Evolutionary conservation across 257 asterid species (phyloP), one percentile per base, ranked within the genome.

Genomic region (Phtheirospermum japonicum): DNA sequence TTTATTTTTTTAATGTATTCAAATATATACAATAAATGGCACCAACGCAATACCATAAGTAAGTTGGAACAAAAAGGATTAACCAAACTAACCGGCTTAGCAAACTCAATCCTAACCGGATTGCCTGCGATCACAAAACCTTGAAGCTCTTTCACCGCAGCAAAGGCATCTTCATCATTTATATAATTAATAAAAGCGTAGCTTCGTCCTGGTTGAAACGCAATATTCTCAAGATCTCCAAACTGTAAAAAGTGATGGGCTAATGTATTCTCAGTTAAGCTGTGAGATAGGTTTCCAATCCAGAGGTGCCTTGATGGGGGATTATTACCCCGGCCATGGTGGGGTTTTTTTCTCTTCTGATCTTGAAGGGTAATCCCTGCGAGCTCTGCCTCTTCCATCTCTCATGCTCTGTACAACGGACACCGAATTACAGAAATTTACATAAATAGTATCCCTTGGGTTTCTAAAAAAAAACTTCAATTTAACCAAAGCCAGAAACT

Each of bases 21-120:
- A 60, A 68, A 59, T 34, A 63, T 65, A 71, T 66, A 66, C 73
- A 68, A 71, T 70, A 76, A 73, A 68, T 17, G 33, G 63, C 71
- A 70, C 58, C 67, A 72, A 75, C 46, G 60, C 46, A 51, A 72
- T 52, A 77, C 69, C 68, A 68, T 61, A 83, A 76, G 69, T 72
- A 76, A 77, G 77, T 62, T 68, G 79, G 80, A 23, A 76, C 83
- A 73, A 82, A 85, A n/a, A n/a, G n/a, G 81, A 78, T 76, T 57
- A 76, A 78, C 95, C 79, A 76, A 73, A 91, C 98, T 91, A 91
- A 91, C 98, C 98, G 90, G 90, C 96, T 88, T 91, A 42, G 98
- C 77, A 84, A 86, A 91, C 83, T 91, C 94, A 81, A 91, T 82
- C 75, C 74, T 91, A 86, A 91, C 83, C 11, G 96, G 80, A 76